These are phyloP conservation scores for Biscutella laevigata DNA, from an alignment of 441 rosid genomes.

Conservation along the genomic window DNA sequence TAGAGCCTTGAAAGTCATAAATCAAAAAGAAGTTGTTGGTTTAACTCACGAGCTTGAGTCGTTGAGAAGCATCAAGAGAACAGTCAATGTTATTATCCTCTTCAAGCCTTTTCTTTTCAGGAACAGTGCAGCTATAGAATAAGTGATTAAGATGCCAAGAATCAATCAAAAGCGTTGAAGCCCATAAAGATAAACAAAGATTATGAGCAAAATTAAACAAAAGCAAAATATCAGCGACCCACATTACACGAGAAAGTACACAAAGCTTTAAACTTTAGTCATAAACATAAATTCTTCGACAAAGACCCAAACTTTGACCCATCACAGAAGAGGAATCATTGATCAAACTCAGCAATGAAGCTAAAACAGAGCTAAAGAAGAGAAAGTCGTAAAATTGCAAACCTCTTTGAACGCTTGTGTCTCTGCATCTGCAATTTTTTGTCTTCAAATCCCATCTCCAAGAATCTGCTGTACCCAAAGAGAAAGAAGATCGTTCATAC, in stretches of 20 bases:
- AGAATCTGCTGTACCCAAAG: slow-evolving; percentile 10
- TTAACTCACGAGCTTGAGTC: slow-evolving; percentile 51
- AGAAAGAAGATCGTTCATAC: neutral
- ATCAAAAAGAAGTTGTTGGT: neutral
- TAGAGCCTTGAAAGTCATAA: neutral
- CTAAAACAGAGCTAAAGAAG: slow-evolving; percentile 15
- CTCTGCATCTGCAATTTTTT: slow-evolving; percentile 36
- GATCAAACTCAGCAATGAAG: neutral
- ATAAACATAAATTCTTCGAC: neutral
- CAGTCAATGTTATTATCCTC: slow-evolving; percentile 34
- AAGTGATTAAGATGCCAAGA: slow-evolving; percentile 19
- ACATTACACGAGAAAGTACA: neutral
- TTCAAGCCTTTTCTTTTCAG: slow-evolving; percentile 46
- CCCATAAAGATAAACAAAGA: slow-evolving; percentile 10
- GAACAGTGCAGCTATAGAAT: slow-evolving; percentile 46
- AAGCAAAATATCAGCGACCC: neutral
- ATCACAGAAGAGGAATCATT: neutral
- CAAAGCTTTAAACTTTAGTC: slow-evolving; percentile 6
- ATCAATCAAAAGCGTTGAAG: slow-evolving; percentile 22
- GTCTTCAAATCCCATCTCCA: slow-evolving; percentile 42
- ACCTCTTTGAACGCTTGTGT: slow-evolving; percentile 90
- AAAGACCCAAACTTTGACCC: slow-evolving; percentile 15
- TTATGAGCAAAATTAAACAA: neutral
- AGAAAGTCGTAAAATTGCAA: slow-evolving; percentile 7
- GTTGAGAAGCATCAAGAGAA: slow-evolving; percentile 38